Evolutionary conservation across 2,329 filamentous ascomycete species (phyloP), one percentile per base, ranked within the genome.

Genomic region (Epichloe aotearoae): DNA sequence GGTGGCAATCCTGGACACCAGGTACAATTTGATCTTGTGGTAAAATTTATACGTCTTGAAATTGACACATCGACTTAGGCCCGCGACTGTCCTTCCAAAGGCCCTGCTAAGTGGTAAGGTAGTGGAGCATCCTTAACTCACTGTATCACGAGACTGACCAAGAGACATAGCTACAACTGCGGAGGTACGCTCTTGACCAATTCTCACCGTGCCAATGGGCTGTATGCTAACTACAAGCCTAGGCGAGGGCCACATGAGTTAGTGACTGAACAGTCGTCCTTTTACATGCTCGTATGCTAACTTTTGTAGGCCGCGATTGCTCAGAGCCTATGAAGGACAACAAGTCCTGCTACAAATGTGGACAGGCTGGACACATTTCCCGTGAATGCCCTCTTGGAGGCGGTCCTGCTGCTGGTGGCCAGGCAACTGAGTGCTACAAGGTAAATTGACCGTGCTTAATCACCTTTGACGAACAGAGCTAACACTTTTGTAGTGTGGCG

Each of bases 381-480:
- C 89, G 91, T 62, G 90, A 96, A 65, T 90, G 86, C 74, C 81
- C 72, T 67, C 72, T 75, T 57, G 72, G 72, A 55, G 72, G 73
- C 49, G 70, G 69, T 57, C 72, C 71, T 55, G 72, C 71, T 55
- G 68, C 71, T 56, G 71, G 71, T 58, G 64, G 62, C 59, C 67
- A 71, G 56, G 66, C 72, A 51, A 77, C 84, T 59, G 85, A 95
- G 73, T 95, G 89, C 82, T 96, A 96, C 83, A 96, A 96, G 76
- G 77, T 73, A 61, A 50, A 39, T 7, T 45, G 26, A 40, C 37
- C 20, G 4, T 4, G 17, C 14, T 12, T 34, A 4, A 8, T 20
- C 23, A 15, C 34, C 15, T 15, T 10, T 26, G 11, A 17, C 5
- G 14, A 17, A 11, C 12, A 10, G 7, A 49, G 33, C 40, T 49